These are phyloP conservation scores for Euphorbia corollata DNA, from an alignment of 441 rosid genomes.

Conservation along the genomic window DNA sequence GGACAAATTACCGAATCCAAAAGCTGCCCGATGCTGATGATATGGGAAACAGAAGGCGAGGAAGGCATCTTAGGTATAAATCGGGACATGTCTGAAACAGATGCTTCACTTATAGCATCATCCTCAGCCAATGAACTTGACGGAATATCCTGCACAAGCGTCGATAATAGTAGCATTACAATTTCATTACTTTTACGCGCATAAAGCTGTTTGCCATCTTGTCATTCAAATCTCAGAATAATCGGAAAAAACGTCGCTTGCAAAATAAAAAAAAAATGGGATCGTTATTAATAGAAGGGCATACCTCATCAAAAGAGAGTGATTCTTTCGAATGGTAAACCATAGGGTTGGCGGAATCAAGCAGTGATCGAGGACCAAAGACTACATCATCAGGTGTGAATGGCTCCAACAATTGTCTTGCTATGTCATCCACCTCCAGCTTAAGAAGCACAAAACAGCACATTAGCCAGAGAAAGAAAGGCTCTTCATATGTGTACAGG, in stretches of 20 bases:
- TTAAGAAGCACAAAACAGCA: conserved; percentile 29
- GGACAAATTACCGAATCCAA: conserved; percentile 63
- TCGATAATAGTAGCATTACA: background rate
- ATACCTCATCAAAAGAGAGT: conserved; percentile 81
- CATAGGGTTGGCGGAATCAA: conserved; percentile 40
- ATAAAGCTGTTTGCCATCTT: conserved; percentile 2
- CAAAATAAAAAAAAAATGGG: too few relatives aligned
- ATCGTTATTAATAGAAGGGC: too few relatives aligned
- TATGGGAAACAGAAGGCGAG: conserved; percentile 57
- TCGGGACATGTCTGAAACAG: conserved; percentile 46
- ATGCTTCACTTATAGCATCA: conserved; percentile 67
- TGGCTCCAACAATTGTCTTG: conserved; percentile 54
- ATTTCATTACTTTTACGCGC: background rate
- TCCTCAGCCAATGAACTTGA: conserved; percentile 48
- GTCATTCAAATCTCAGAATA: background rate
- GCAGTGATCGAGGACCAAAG: conserved; percentile 49
- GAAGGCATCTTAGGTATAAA: conserved; percentile 53
- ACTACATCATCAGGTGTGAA: conserved; percentile 78
- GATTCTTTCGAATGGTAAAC: conserved; percentile 61
- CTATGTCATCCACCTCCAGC: conserved; percentile 56
- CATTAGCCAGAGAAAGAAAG: conserved; percentile 16
- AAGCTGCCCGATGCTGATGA: conserved; percentile 83
- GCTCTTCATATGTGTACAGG: background rate
- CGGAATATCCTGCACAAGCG: conserved; percentile 49
- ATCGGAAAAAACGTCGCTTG: background rate